Percentiles rank a stretch among this genome's conserved stretches.
Conservation (phyloP, 257 asterid species). For the Nyctanthes arbortristis region DNA sequence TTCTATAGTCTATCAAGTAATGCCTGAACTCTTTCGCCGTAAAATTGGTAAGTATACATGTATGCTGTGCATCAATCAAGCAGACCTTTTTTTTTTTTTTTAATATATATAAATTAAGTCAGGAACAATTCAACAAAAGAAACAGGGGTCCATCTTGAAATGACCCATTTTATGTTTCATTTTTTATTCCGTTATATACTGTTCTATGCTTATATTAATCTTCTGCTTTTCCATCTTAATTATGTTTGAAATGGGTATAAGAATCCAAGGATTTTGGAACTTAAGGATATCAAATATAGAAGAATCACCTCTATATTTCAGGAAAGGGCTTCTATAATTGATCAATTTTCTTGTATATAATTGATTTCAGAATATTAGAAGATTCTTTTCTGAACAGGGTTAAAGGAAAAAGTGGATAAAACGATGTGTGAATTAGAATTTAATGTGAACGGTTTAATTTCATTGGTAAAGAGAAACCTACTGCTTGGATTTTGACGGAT, state of each 20-base stretch:
- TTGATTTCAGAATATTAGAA: not conserved
- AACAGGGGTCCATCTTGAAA: too few relatives aligned
- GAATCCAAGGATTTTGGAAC: not conserved
- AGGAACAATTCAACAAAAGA: too few relatives aligned
- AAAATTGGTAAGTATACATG: too few relatives aligned
- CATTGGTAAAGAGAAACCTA: not conserved
- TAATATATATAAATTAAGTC: too few relatives aligned
- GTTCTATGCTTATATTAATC: not conserved
- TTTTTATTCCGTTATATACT: not conserved
- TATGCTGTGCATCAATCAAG: too few relatives aligned
- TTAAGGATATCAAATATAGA: not conserved
- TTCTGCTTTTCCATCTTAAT: not conserved
- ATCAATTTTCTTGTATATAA: not conserved
- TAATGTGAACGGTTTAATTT: not conserved
- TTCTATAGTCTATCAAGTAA: too few relatives aligned
- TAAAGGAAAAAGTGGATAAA: not conserved
- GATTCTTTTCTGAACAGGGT: not conserved
- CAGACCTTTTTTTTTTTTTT: too few relatives aligned
- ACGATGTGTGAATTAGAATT: not conserved
- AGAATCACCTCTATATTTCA: not conserved
- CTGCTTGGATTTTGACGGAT: not conserved
- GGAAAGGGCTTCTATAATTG: too few relatives aligned
- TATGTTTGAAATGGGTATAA: not conserved
- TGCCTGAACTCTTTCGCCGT: too few relatives aligned
- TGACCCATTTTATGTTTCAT: too few relatives aligned